Conservation (phyloP, 805 yeast genomes). For the Ogataea pignaliae region DNA sequence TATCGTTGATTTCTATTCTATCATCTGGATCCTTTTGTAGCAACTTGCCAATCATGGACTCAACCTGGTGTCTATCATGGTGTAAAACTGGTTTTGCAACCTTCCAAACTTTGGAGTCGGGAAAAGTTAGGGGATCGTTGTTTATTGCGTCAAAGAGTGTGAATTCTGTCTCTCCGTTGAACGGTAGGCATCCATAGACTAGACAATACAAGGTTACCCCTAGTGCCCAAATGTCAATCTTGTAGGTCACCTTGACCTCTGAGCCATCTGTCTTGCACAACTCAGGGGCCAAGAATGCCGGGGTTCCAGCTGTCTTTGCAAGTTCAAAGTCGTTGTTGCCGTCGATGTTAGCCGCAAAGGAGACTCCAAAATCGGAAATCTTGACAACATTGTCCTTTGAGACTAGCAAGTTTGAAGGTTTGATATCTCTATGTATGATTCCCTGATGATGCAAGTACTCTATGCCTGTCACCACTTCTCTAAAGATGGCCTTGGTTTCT, state of each 20-base stretch:
- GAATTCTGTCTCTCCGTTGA: constrained; percentile 80
- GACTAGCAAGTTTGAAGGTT: constrained; percentile 86
- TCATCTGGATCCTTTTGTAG: constrained; percentile 65
- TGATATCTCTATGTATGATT: constrained; percentile 90
- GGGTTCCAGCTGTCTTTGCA: constrained; percentile 96
- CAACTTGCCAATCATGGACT: constrained; percentile 56
- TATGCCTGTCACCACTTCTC: constrained; percentile 82
- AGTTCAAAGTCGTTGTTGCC: constrained; percentile 68
- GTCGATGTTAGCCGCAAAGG: constrained; percentile 56
- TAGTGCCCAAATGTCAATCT: constrained; percentile 96
- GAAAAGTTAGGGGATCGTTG: constrained; percentile 54
- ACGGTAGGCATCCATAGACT: constrained; percentile 84
- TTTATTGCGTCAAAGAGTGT: constrained; percentile 82
- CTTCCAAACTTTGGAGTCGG: constrained; percentile 34
- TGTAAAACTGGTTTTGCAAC: constrained; percentile 18
- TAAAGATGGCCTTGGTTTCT: constrained; percentile 64
- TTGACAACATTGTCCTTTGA: constrained; percentile 70
- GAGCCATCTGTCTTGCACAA: constrained; percentile 60
- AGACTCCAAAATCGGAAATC: constrained; percentile 95
- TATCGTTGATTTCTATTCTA: constrained; percentile 66
- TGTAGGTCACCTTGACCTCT: constrained; percentile 59
- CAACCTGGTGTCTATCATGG: constrained; percentile 35
- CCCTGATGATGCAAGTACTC: constrained; percentile 90
- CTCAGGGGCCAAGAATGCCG: constrained; percentile 96
- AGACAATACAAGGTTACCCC: constrained; percentile 90